Evolutionary conservation across 2,329 filamentous ascomycete species (phyloP), one percentile per base, ranked within the genome.

Genomic region (Colletotrichum plurivorum): DNA sequence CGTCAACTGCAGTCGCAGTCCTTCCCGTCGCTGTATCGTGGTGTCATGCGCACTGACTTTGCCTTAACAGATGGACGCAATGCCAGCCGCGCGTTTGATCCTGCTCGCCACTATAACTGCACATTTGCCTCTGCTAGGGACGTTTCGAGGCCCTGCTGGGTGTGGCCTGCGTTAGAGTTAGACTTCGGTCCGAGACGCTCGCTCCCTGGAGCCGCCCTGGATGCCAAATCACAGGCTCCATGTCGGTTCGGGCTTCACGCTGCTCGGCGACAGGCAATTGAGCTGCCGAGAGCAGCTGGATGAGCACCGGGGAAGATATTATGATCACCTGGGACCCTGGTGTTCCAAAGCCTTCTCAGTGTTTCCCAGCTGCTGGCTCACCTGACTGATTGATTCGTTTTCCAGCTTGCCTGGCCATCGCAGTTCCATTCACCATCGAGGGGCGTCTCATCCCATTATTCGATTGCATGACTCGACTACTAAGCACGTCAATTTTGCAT

Each of bases 181-280:
- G 25, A 62, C 59, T 62, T 62, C 59, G 59, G 59, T 62, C 59
- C 59, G 59, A 62, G 59, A 62, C 59, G 48, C 20, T 20, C 39
- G 8, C 31, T 53, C 58, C 22, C 58, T 60, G 18, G 18, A 49
- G 41, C 41, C 13, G 13, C 39, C 20, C 9, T 39, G 27, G 45
- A 41, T 25, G 45, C 45, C 25, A 45, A 18, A 51, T 59, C 43
- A 39, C 43, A 59, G 56, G 43, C 41, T 43, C 41, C 43, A 39
- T 59, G 27, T 51, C 56, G 27, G 56, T 39, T 39, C 56, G 56
- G 56, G 27, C 25, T 39, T 13, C 45, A 16, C 45, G 27, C 43
- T 45, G 56, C 31, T 39, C 46, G 43, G 56, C 27, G 27, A 59
- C 55, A 48, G n/a, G 25, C 15, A 6, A 12, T 15, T 15, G 16